phyloP scores from a whole-genome alignment of 2,329 filamentous ascomycete genomes.

The Lecanicillium sp. region DNA sequence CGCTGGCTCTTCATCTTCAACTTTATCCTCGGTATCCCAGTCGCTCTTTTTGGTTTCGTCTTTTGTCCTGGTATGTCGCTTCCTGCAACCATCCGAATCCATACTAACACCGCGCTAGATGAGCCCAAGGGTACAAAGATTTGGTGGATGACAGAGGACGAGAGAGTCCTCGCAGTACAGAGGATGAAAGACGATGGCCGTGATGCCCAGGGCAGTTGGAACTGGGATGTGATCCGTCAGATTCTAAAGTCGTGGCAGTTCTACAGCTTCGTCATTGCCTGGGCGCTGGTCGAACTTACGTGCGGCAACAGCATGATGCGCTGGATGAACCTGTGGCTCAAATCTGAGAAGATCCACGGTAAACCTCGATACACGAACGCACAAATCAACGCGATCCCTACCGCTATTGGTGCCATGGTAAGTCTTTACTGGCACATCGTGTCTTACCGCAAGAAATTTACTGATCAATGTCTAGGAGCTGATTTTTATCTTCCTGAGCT shows the following conservation, averaged over 20 bases:
- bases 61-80: constrained; percentile 9
- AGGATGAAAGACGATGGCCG: constrained; percentile 11
- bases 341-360: background rate
- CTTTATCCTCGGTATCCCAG: constrained; percentile 31
- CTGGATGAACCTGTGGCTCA: constrained; percentile 16
- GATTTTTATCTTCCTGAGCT: constrained; percentile 11
- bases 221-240: constrained; percentile 7
- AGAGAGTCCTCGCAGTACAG: background rate
- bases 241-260: constrained; percentile 13
- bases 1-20: constrained; percentile 35
- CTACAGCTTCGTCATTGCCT: constrained; percentile 15
- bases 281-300: constrained; percentile 13
- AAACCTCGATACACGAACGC: background rate
- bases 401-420: constrained; percentile 2
- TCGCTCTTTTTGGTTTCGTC: constrained; percentile 19
- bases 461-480: constrained; percentile 9
- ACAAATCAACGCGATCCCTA: constrained; percentile 11
- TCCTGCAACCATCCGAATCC: too few relatives aligned
- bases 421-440: background rate
- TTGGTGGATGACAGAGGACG: constrained; percentile 15
- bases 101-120: too few relatives aligned
- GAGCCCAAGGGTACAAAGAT: constrained; percentile 13
- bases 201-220: constrained; percentile 10
- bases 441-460: too few relatives aligned
- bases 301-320: constrained; percentile 13